Base-by-base conservation (phyloP, 192 early-diverging fungal genomes). In the Coemansia sp. region DNA sequence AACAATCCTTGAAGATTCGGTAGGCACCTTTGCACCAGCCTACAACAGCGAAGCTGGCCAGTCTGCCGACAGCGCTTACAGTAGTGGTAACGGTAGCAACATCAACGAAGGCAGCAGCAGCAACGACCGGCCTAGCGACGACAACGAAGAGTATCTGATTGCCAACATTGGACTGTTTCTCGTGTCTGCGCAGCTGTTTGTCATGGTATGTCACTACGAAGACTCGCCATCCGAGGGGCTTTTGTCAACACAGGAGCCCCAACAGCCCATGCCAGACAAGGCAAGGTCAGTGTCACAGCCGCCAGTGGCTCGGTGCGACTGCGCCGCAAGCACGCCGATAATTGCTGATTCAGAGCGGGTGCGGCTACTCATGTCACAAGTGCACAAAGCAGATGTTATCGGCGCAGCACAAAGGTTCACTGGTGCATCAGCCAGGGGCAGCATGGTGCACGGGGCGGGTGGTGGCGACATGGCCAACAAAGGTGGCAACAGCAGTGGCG, bases 151-250 rank as follows among this genome's bases (percentile, higher is more conserved):
- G 37, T 82, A 82, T 55, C 42, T 82, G 59, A 69, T 82, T 66
- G 79, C 79, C 38, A 75, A 72, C 48, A 76, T 82, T 57, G 74
- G 65, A 15, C 60, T 82, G 44, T 76, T 75, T 47, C 67, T 82
- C 42, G 79, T 82, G 31, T 82, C 79, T 4, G 59, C 69, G 44
- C 63, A 60, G 28, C 37, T 82, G 50, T 67, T 67, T 6, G 63
- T 82, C 49, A 67, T 76, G 69, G 62, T 82, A 26, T 75, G 69
- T 62, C 79, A 82, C 54, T 80, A 80, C 55, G 78, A 80, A 53
- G 59, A 65, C 20, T 36, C 60, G 49, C 37, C 68, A 21, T 5
- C 53, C 23, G 50, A 40, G 64, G 61, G 53, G 37, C 65, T 44
- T 19, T 19, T 21, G 19, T 4, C 34, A 36, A 42, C 34, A 25